These are phyloP conservation scores for Penicillium taxi DNA, from an alignment of 495 filamentous ascomycete genomes.

Conservation along the genomic window DNA sequence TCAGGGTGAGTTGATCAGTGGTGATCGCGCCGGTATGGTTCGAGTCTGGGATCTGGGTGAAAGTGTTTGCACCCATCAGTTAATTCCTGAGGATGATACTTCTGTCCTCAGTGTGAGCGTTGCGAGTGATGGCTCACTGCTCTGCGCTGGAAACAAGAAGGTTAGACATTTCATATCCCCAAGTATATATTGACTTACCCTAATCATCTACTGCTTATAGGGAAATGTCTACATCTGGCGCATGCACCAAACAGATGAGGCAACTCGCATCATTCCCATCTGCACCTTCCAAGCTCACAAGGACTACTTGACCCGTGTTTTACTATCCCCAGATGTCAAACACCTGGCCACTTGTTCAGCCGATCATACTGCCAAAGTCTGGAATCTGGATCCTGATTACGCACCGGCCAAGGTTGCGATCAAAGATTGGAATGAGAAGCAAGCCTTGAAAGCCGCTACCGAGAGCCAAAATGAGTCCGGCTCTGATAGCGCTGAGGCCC, in stretches of 20 bases:
- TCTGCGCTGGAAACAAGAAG: conserved; percentile 92
- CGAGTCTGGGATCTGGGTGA: conserved; percentile 94
- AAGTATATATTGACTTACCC: not conserved
- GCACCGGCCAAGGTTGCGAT: conserved; percentile 40
- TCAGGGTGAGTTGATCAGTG: conserved; percentile 94
- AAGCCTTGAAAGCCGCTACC: conserved; percentile 9
- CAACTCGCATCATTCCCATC: conserved; percentile 81
- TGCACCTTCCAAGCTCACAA: conserved; percentile 89
- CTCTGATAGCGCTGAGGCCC: conserved; percentile 11
- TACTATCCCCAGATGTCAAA: conserved; percentile 94
- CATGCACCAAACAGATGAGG: conserved; percentile 72
- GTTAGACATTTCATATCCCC: conserved; percentile 35
- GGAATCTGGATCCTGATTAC: conserved; percentile 65
- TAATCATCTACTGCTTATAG: conserved; percentile 31
- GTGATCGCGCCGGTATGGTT: conserved; percentile 87
- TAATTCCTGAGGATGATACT: conserved; percentile 93
- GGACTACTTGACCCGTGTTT: conserved; percentile 88
- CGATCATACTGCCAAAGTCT: conserved; percentile 96
- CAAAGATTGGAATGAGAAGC: conserved; percentile 20
- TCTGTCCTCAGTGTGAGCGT: conserved; percentile 91
- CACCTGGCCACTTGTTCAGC: conserved; percentile 96
- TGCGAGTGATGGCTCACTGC: conserved; percentile 83
- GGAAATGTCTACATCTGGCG: conserved; percentile 97
- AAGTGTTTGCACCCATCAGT: conserved; percentile 92
- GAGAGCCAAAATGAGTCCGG: conserved; percentile 11